Base-by-base conservation (phyloP, 1,139 yeast genomes). In the Blastobotrys illinoisensis region DNA sequence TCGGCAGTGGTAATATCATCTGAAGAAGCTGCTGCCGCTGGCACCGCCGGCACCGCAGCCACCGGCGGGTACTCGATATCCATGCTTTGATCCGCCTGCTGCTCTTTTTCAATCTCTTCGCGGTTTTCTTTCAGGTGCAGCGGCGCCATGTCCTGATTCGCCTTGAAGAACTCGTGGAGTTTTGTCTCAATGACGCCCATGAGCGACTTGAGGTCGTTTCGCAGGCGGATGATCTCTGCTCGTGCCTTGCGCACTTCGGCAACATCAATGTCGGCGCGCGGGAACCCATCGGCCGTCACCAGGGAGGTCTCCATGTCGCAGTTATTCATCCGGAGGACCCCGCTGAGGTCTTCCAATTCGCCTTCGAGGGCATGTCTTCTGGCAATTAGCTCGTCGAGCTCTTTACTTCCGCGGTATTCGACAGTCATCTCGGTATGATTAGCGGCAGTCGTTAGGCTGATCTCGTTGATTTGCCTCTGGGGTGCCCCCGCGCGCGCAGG, bases 251-350 rank as follows among this genome's bases (percentile, higher is more conserved):
- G 78, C 44, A 79, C 64, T 54, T 73, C 74, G 3, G 85, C 82
- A 5, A 91, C 87, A 64, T 93, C 96, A 32, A 91, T 79, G 66
- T 93, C 98, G 14, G 77, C 72, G 44, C 97, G 74, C 0, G 99
- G 99, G 62, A 80, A 93, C 43, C 97, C 97, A 64, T 91, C 96
- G 0, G 64, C 58, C 0, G 86, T 79, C 2, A 86, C 69, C 60
- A 91, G 71, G 0, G 83, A 75, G 0, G 95, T 83, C 18, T 77
- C 69, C 90, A 89, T 82, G 59, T 79, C 81, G 1, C 79, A 83
- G 44, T 74, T 71, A 46, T 74, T 73, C 57, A 67, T 59, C 44
- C 62, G 60, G 14, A 69, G 62, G 14, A 68, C 67, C 11, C 61
- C 62, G 19, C 55, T 58, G 40, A 67, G 58, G 11, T 63, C 69